Evolutionary conservation across 1,139 yeast species (phyloP).

Genomic region (Magnusiomyces tetraspermus): DNA sequence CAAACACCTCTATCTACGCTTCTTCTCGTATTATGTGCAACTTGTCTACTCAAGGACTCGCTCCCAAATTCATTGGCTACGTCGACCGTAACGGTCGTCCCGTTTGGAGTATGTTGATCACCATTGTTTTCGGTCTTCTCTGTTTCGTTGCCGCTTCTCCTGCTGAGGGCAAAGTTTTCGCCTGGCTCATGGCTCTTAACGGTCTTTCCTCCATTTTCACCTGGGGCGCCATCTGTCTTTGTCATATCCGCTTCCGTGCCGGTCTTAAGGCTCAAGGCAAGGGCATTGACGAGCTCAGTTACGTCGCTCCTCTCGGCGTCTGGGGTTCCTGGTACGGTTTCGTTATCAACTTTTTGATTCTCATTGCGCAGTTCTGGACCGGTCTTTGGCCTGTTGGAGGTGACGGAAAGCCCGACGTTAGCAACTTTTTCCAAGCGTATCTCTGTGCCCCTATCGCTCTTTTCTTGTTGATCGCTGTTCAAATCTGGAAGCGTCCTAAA

Average conservation of each 20-base stretch:
- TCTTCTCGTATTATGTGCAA: constrained; percentile 78
- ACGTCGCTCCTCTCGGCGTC: constrained; percentile 57
- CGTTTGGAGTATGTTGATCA: constrained; percentile 50
- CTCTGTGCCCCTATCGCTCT: constrained; percentile 47
- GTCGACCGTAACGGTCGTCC: constrained; percentile 73
- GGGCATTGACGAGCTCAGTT: constrained; percentile 56
- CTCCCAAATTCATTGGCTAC: constrained; percentile 65
- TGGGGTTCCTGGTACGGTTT: constrained; percentile 63
- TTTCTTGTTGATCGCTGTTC: constrained; percentile 42
- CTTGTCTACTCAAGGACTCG: constrained; percentile 70
- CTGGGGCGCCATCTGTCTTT: constrained; percentile 69
- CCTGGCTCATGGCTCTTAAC: constrained; percentile 75
- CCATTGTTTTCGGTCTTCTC: constrained; percentile 53
- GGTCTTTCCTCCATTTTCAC: constrained; percentile 79
- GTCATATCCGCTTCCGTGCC: constrained; percentile 69
- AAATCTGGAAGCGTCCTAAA: constrained; percentile 42
- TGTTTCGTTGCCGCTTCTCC: constrained; percentile 63
- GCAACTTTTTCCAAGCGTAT: constrained; percentile 44
- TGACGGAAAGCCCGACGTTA: constrained; percentile 33
- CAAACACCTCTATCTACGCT: constrained; percentile 69
- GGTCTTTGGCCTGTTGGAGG: constrained; percentile 62
- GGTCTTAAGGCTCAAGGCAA: constrained; percentile 63
- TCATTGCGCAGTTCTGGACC: constrained; percentile 75
- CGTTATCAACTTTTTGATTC: constrained; percentile 49
- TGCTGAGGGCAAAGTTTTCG: constrained; percentile 55